These are phyloP conservation scores for Clitopilus hobsonii DNA, from an alignment of 768 basidiomycete genomes.

Conservation along the genomic window DNA sequence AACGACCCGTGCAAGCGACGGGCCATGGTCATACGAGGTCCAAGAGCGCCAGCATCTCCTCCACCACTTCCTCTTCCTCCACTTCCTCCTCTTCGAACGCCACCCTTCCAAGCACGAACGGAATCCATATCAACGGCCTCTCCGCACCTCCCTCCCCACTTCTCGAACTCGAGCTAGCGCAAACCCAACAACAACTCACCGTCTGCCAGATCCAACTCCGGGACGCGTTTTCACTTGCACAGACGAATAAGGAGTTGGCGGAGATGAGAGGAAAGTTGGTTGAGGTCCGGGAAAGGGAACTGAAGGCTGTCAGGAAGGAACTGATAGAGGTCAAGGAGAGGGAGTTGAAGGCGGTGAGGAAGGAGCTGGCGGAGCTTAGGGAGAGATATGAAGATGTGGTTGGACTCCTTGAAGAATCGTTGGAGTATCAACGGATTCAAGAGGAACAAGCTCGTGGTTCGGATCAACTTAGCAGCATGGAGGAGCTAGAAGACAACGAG, in stretches of 20 bases:
- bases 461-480: not conserved
- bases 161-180: not conserved
- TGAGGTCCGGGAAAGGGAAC: not conserved
- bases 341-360: not conserved
- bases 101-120: too few species aligned
- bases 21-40: too few species aligned
- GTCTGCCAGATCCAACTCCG: not conserved
- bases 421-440: not conserved
- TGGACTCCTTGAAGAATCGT: not conserved
- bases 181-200: not conserved
- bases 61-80: too few species aligned
- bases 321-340: not conserved
- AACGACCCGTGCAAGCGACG: too few species aligned
- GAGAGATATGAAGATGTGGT: not conserved
- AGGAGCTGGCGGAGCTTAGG: not conserved
- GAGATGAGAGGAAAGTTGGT: not conserved
- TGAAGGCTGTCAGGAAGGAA: not conserved
- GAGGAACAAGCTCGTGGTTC: not conserved
- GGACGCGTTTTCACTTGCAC: too few species aligned
- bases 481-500: not conserved
- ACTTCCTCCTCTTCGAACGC: too few species aligned
- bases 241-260: too few species aligned
- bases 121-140: not conserved
- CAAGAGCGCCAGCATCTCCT: too few species aligned
- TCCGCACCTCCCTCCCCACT: not conserved